These are phyloP conservation scores for Clathrospora elynae DNA, from an alignment of 2,329 filamentous ascomycete species.

Conservation along the genomic window DNA sequence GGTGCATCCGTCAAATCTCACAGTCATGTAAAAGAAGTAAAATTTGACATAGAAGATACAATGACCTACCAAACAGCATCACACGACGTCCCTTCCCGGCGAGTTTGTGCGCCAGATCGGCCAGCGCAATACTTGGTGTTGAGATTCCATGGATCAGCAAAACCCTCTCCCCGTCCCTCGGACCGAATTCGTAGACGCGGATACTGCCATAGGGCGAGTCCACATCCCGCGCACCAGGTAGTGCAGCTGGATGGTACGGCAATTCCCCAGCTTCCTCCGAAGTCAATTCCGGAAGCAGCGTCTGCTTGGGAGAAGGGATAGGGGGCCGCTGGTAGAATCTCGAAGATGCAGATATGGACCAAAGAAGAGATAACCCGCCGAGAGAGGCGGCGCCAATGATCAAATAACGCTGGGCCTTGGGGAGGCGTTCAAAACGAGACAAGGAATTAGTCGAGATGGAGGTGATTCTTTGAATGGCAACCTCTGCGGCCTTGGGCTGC, in stretches of 20 bases:
- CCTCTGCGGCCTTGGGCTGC: slow-evolving; percentile 13
- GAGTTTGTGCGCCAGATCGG: slow-evolving; percentile 68
- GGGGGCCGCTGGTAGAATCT: slow-evolving; percentile 18
- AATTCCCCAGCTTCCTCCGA: slow-evolving; percentile 35
- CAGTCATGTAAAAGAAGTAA: not conserved
- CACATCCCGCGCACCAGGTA: slow-evolving; percentile 73
- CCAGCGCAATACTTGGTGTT: slow-evolving; percentile 74
- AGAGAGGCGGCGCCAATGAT: slow-evolving; percentile 35
- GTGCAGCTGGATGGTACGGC: slow-evolving; percentile 69
- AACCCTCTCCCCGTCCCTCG: slow-evolving; percentile 70
- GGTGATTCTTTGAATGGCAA: slow-evolving; percentile 16
- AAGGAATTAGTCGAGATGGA: slow-evolving; percentile 15
- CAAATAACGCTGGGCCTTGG: slow-evolving; percentile 25
- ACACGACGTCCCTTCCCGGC: slow-evolving; percentile 72
- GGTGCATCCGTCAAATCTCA: not conserved
- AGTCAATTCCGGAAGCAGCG: slow-evolving; percentile 34
- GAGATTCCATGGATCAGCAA: slow-evolving; percentile 81
- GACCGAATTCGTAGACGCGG: slow-evolving; percentile 81
- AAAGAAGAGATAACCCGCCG: slow-evolving; percentile 30
- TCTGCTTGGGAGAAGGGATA: slow-evolving; percentile 37
- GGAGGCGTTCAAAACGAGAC: slow-evolving; percentile 23
- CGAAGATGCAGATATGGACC: slow-evolving; percentile 27
- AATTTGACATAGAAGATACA: not conserved
- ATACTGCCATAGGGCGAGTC: slow-evolving; percentile 71
- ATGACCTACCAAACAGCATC: slow-evolving; percentile 69